Percentiles rank a stretch among this genome's conserved stretches.
Evolutionary conservation across 306 rosid species (phyloP).

Genomic region (Cucurbita maxima): DNA sequence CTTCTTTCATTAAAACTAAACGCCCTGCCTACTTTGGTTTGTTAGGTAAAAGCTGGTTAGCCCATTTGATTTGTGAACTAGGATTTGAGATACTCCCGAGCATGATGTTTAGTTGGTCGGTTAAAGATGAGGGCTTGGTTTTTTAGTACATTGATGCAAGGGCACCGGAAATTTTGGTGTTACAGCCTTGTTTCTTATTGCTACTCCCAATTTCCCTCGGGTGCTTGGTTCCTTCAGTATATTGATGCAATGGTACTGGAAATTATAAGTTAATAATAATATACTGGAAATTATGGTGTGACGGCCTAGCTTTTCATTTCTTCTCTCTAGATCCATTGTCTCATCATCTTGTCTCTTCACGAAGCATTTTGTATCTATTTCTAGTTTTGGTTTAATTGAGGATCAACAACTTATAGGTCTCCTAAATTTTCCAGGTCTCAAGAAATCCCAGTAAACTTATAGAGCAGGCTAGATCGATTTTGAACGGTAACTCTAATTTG

Average conservation of each 20-base stretch:
- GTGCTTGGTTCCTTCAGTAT: neutral
- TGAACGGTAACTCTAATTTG: slow-evolving; percentile 13
- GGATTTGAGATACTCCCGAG: neutral
- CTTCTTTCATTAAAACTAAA: neutral
- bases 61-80: neutral
- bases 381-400: neutral
- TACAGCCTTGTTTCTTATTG: neutral
- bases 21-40: neutral
- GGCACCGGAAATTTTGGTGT: neutral
- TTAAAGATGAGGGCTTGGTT: neutral
- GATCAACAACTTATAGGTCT: neutral
- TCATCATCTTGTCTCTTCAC: neutral
- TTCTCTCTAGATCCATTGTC: neutral
- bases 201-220: no score
- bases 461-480: slow-evolving; percentile 29
- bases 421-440: slow-evolving; percentile 26
- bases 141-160: neutral
- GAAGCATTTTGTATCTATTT: neutral
- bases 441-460: slow-evolving; percentile 28
- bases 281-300: neutral
- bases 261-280: neutral
- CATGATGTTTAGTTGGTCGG: neutral
- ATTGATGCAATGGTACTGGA: neutral
- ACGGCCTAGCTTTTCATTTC: neutral
- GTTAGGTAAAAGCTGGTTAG: neutral